Percentiles rank a stretch among this genome's conserved stretches.
Conservation (phyloP, 805 yeast genomes). For the Schizosaccharomyces lindneri region DNA sequence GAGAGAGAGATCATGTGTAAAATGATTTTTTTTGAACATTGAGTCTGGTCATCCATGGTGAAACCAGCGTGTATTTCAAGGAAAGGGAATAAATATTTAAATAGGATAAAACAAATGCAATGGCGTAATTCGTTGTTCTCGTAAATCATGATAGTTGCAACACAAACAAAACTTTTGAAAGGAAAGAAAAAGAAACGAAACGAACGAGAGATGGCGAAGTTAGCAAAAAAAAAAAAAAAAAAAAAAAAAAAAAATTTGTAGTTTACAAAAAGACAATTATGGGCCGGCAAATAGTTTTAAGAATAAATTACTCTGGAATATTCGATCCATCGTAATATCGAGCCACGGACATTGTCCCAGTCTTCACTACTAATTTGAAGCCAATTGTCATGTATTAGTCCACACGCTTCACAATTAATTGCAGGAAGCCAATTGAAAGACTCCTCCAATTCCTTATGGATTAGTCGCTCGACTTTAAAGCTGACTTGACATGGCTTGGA, state of each 20-base stretch:
- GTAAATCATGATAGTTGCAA: too few species aligned
- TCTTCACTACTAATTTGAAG: background rate
- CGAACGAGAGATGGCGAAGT: background rate
- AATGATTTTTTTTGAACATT: too few species aligned
- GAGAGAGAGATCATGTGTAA: too few species aligned
- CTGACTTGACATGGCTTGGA: background rate
- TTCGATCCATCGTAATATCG: background rate
- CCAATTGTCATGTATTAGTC: background rate
- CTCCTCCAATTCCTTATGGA: background rate
- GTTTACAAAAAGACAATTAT: too few species aligned
- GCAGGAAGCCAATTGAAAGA: background rate
- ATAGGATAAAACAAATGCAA: too few species aligned
- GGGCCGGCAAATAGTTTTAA: background rate
- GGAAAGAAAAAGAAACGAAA: background rate
- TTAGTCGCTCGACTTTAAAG: background rate
- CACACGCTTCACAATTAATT: background rate
- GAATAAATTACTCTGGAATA: background rate
- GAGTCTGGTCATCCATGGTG: too few species aligned
- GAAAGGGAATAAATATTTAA: too few species aligned
- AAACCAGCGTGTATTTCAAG: too few species aligned
- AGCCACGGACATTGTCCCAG: background rate
- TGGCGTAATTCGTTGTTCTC: too few species aligned
- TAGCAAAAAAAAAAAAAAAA: background rate
- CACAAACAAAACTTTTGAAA: background rate
- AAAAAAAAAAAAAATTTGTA: background rate